A percentile compares a stretch with the other conserved stretches of the same genome.
These are phyloP conservation scores for Crithidia sp. DNA, from an alignment of 208 protist species.

Conservation along the genomic window DNA sequence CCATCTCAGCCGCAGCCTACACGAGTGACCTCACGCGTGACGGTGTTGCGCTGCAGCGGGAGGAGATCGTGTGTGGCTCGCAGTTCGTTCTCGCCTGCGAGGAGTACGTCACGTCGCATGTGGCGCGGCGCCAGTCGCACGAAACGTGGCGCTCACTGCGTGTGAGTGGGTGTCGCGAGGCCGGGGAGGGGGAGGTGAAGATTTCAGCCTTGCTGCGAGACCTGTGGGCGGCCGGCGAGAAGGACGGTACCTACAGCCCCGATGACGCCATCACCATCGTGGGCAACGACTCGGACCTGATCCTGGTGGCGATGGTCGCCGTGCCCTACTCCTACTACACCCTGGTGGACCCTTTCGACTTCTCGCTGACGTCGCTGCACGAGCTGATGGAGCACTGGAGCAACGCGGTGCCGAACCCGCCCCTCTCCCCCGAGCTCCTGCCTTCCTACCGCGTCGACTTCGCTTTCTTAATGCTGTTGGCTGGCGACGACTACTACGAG, in stretches of 20 bases:
- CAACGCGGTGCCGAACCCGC: constrained; percentile 46
- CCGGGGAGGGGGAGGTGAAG: constrained; percentile 88
- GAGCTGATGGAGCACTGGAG: constrained; percentile 80
- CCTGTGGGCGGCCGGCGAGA: constrained; percentile 37
- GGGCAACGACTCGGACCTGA: constrained; percentile 87
- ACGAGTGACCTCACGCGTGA: constrained; percentile 52
- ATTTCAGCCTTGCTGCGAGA: constrained; percentile 60
- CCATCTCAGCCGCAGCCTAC: constrained; percentile 25
- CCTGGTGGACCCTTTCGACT: constrained; percentile 61
- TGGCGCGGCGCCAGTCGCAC: constrained; percentile 13
- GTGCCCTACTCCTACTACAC: constrained; percentile 63
- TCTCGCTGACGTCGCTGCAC: constrained; percentile 49
- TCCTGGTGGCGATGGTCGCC: constrained; percentile 67
- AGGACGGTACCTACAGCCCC: constrained; percentile 39
- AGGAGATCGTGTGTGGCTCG: constrained; percentile 74
- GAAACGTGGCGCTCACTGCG: constrained; percentile 26
- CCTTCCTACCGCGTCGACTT: constrained; percentile 87
- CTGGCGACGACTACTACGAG: constrained; percentile 81
- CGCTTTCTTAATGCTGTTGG: constrained; percentile 78
- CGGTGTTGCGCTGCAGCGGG: constrained; percentile 48
- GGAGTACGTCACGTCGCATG: constrained; percentile 29
- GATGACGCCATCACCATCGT: constrained; percentile 74
- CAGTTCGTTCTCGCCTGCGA: constrained; percentile 83
- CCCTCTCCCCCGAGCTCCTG: constrained; percentile 49
- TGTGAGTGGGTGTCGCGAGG: constrained; percentile 53